Conservation (phyloP, 768 basidiomycete species). For the Mycena venus region DNA sequence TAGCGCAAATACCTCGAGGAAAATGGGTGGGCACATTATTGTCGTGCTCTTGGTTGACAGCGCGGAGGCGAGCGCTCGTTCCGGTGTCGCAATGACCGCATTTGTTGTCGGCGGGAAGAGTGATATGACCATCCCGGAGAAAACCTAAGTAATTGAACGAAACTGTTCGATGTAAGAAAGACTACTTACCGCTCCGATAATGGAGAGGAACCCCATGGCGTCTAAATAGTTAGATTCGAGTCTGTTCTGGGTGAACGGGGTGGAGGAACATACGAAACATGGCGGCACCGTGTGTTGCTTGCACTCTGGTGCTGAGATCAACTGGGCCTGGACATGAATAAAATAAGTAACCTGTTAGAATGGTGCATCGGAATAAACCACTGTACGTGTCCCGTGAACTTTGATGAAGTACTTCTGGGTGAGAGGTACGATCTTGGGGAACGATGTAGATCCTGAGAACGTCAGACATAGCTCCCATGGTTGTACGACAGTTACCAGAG, state of each 20-base stretch:
- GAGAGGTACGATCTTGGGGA: constrained; percentile 13
- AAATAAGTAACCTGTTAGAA: not conserved
- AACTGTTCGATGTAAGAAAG: not conserved
- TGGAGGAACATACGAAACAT: constrained; percentile 22
- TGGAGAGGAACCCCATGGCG: not conserved
- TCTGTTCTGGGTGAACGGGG: not conserved
- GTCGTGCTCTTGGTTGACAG: constrained; percentile 8
- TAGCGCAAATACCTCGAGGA: constrained; percentile 7
- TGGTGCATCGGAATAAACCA: not conserved
- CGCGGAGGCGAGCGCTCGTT: not conserved
- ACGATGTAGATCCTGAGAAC: constrained; percentile 14
- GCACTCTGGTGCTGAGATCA: not conserved
- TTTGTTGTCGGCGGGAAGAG: constrained; percentile 10
- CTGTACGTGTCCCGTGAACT: not conserved
- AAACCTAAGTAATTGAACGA: constrained; percentile 6
- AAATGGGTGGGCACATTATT: constrained; percentile 4
- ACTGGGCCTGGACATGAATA: not conserved
- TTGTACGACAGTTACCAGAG: not conserved
- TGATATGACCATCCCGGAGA: not conserved
- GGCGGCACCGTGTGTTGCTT: not conserved
- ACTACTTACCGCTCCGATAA: constrained; percentile 12
- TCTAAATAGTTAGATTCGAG: not conserved
- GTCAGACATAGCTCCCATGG: not conserved
- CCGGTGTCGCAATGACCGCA: constrained; percentile 11
- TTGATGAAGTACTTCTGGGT: constrained; percentile 1